These are phyloP conservation scores for Quercus lobata DNA, from an alignment of 331 rosid species.

Conservation along the genomic window DNA sequence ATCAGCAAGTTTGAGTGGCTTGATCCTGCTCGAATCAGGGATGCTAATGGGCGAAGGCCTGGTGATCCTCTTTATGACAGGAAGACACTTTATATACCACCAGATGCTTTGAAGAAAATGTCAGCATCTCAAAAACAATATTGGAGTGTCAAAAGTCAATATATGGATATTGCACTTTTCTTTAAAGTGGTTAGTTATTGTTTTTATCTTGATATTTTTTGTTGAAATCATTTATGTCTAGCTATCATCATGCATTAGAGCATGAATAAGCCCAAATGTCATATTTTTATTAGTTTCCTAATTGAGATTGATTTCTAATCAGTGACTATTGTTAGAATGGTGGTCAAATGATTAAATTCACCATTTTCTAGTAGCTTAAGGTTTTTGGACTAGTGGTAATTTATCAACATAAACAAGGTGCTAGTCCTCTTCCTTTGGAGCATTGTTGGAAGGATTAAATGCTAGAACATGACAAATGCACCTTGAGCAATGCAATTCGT, in stretches of 20 bases:
- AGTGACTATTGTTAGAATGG: not conserved
- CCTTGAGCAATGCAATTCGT: not conserved
- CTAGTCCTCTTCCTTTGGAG: not conserved
- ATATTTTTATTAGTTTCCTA: not conserved
- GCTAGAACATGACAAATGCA: not conserved
- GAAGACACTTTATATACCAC: constrained; percentile 69
- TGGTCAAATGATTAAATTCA: no score
- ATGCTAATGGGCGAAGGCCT: constrained; percentile 69
- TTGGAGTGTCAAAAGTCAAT: constrained; percentile 89
- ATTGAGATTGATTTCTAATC: not conserved
- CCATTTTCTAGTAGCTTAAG: no score
- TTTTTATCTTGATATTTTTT: not conserved
- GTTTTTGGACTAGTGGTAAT: no score
- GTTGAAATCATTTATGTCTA: not conserved
- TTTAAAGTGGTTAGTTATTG: constrained; percentile 89
- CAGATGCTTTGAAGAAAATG: constrained; percentile 73
- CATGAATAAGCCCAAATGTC: not conserved
- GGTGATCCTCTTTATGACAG: constrained; percentile 62
- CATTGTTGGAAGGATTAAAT: not conserved
- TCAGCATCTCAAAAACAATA: constrained; percentile 92
- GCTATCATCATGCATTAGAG: not conserved
- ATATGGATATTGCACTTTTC: constrained; percentile 86
- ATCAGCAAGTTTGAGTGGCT: constrained; percentile 93
- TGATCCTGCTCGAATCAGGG: constrained; percentile 71
- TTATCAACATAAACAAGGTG: not conserved